Conservation (phyloP, 2,329 filamentous ascomycete species). For the Fusarium sp. region DNA sequence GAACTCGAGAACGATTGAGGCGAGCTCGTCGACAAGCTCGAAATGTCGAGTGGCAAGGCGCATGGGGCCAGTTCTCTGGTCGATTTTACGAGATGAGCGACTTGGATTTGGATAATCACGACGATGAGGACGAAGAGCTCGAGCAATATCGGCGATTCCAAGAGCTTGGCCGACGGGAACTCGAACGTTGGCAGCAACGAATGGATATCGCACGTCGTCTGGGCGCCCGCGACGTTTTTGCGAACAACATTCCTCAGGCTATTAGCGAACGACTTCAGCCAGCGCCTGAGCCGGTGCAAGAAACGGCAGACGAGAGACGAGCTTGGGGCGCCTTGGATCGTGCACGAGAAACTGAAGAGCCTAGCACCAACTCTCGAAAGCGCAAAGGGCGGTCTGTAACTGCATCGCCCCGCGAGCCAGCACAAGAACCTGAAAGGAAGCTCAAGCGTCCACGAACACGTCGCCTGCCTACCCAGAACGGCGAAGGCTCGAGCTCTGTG, state of each 20-base stretch:
- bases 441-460: conserved; percentile 88
- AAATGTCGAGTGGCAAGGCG: conserved; percentile 87
- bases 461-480: conserved; percentile 63
- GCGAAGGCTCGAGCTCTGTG: conserved; percentile 59
- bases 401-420: conserved; percentile 74
- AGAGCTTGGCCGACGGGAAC: conserved; percentile 67
- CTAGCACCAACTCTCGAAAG: conserved; percentile 70
- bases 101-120: conserved; percentile 55
- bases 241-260: conserved; percentile 65
- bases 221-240: conserved; percentile 78
- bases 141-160: conserved; percentile 66
- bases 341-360: conserved; percentile 75
- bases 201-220: conserved; percentile 84
- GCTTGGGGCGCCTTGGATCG: conserved; percentile 94
- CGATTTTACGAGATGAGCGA: conserved; percentile 69
- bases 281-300: conserved; percentile 66
- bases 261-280: conserved; percentile 72
- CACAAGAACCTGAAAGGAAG: conserved; percentile 80
- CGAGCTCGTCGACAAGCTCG: conserved; percentile 71
- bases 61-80: conserved; percentile 76
- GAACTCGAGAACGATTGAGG: conserved; percentile 68
- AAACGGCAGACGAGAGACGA: conserved; percentile 81
- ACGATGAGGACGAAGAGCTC: conserved; percentile 77
- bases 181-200: conserved; percentile 83
- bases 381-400: conserved; percentile 78